Percentiles rank a stretch among this genome's conserved stretches.
Evolutionary conservation across 176 grass and related monocot species (phyloP).

Genomic region (Pontederia paniculata): DNA sequence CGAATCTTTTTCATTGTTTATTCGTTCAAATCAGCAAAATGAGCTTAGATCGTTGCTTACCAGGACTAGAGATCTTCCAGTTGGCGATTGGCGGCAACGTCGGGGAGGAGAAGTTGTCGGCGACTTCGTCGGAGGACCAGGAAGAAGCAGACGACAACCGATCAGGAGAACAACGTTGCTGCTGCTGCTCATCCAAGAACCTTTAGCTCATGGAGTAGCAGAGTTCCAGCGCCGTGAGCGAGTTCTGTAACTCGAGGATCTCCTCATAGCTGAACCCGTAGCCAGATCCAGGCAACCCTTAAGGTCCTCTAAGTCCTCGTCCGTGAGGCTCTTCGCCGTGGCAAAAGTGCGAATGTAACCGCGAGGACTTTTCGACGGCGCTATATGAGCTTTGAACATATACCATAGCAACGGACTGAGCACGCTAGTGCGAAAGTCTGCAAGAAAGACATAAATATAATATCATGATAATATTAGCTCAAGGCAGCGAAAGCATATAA

Average conservation of each 20-base stretch:
- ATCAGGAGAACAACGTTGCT: background rate
- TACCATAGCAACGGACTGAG: too few relatives aligned
- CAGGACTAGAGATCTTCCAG: constrained; percentile 12
- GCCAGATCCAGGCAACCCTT: constrained; percentile 13
- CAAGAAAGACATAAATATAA: too few relatives aligned
- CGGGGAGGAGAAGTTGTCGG: background rate
- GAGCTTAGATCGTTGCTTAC: background rate
- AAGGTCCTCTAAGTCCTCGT: constrained; percentile 9
- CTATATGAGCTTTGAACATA: too few relatives aligned
- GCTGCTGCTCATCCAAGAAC: constrained; percentile 6
- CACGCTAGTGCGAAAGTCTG: too few relatives aligned
- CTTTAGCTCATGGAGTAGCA: constrained; percentile 14
- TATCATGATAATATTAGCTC: too few relatives aligned
- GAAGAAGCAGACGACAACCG: background rate
- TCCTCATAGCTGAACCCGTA: constrained; percentile 8
- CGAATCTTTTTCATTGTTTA: too few relatives aligned
- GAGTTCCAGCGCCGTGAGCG: constrained; percentile 7
- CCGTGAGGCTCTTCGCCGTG: constrained; percentile 7
- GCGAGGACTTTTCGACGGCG: too few relatives aligned
- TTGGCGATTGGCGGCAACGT: background rate
- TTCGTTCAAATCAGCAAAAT: too few relatives aligned
- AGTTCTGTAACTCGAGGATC: constrained; percentile 3
- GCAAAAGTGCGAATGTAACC: too few relatives aligned
- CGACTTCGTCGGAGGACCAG: background rate
- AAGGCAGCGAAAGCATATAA: too few relatives aligned